Evolutionary conservation across 2,329 filamentous ascomycete species (phyloP), one percentile per base, ranked within the genome.

Genomic region (Talaromyces sp.): DNA sequence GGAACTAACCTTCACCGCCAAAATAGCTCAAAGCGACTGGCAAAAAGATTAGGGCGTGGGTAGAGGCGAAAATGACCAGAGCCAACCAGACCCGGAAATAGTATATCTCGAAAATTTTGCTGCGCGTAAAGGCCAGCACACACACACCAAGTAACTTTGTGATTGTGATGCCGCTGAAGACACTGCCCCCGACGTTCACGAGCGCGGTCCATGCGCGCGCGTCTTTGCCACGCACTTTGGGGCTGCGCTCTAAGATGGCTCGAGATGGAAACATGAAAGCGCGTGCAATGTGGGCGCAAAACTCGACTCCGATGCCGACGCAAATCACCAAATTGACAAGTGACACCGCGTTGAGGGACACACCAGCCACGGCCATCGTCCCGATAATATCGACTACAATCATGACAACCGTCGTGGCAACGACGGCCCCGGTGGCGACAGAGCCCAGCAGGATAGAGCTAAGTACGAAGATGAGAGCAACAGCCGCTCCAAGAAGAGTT

Each of bases 101-200:
- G 78, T 99, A 99, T 61, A 99, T 91, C 79, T 99, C 95, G 69
- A 99, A 99, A 70, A 99, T 99, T 84, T 97, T 99, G 74, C 91
- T 96, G 56, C 90, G 82, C 8, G 94, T 99, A 70, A 97, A 99
- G 0, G 94, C 94, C 21, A 99, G 80, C 38, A 99, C 94, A 52
- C 84, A 88, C 0, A 99, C 93, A 3, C 94, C 94, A 1, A 99
- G 80, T 1, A 99, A 83, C 76, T 99, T 99, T 2, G 94, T 99
- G 57, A 99, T 82, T 0, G 93, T 97, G 73, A 99, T 99, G 2
- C 94, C 94, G 32, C 90, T 95, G 70, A 99, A 95, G 12, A 99
- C 95, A 52, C 90, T 94, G 6, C 90, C 91, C 2, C 94, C 94
- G 0, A 99, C 93, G 67, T 97, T 97, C 65, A 96, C 92, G 60